phyloP scores from a whole-genome alignment of 306 rosid genomes.

The Cucurbita pepo region DNA sequence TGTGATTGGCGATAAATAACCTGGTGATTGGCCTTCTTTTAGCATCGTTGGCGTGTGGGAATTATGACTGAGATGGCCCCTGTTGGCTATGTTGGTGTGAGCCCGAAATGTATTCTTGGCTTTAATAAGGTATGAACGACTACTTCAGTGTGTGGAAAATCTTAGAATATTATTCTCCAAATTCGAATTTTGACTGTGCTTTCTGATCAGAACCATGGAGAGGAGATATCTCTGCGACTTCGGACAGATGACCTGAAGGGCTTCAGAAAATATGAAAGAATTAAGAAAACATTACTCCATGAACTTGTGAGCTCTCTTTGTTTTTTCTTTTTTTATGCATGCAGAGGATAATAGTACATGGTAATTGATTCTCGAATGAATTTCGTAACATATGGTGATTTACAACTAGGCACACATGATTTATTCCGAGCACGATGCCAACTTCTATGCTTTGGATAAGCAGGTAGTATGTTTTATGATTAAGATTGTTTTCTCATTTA shows the following conservation, averaged over 20 bases:
- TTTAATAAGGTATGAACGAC: constrained; percentile 49
- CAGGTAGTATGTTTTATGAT: constrained; percentile 36
- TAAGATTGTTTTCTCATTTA: background rate
- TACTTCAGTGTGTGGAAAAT: background rate
- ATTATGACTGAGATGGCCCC: constrained; percentile 99
- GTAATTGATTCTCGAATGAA: background rate
- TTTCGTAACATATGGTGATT: background rate
- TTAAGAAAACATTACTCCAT: constrained; percentile 89
- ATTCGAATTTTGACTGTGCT: background rate
- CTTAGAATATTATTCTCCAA: background rate
- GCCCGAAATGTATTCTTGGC: constrained; percentile 87
- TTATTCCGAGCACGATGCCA: constrained; percentile 66
- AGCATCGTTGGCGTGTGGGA: constrained; percentile 92
- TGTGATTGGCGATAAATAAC: constrained; percentile 12
- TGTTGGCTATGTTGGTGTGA: constrained; percentile 80
- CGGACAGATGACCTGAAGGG: constrained; percentile 92
- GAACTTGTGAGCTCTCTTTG: constrained; percentile 60
- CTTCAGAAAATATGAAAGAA: constrained; percentile 70
- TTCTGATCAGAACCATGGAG: constrained; percentile 55
- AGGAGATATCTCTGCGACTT: constrained; percentile 93
- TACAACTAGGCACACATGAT: constrained; percentile 77
- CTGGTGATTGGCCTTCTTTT: constrained; percentile 9
- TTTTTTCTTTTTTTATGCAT: background rate
- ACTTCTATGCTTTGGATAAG: constrained; percentile 65
- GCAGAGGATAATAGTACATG: background rate